Evolutionary conservation across 179 eudicot genomes (phyloP).

Genomic region (Sideroxylon spinosum): DNA sequence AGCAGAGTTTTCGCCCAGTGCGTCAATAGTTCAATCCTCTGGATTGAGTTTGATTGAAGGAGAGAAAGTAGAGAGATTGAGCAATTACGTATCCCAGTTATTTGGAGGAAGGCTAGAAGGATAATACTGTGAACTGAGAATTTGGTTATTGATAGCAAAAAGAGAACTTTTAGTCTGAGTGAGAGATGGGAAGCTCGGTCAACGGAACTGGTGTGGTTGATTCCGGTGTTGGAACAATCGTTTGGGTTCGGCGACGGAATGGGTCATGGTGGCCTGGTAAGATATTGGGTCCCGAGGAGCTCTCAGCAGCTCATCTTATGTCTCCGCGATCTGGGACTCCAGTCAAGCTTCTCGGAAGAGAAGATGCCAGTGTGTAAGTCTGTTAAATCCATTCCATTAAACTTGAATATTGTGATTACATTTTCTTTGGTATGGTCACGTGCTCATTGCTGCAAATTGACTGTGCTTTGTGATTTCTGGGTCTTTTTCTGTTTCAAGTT

Average conservation of each 20-base stretch:
- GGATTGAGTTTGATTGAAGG: slow-evolving; percentile 2
- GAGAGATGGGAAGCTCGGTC: slow-evolving; percentile 59
- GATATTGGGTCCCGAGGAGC: slow-evolving; percentile 73
- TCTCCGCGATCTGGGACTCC: slow-evolving; percentile 98
- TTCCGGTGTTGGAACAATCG: slow-evolving; percentile 67
- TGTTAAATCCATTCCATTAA: not conserved
- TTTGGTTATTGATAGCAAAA: not conserved
- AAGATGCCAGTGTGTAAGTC: slow-evolving; percentile 94
- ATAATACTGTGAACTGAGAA: not conserved
- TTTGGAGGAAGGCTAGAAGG: too few relatives aligned
- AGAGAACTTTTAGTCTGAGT: not conserved
- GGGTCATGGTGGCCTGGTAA: slow-evolving; percentile 99
- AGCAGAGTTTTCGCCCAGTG: slow-evolving; percentile 13
- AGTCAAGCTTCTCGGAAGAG: slow-evolving; percentile 91
- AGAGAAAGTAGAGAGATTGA: slow-evolving; percentile 7
- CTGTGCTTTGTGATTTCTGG: not conserved
- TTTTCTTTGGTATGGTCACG: not conserved
- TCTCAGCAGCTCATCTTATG: slow-evolving; percentile 72
- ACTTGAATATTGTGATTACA: not conserved
- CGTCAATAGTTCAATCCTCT: not conserved
- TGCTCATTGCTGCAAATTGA: slow-evolving; percentile 4
- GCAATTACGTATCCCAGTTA: not conserved
- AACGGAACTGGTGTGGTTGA: slow-evolving; percentile 40
- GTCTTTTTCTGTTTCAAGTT: not conserved
- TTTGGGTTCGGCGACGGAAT: slow-evolving; percentile 90